phyloP scores from a whole-genome alignment of 176 grass and related monocot genomes.

The Puya raimondii region DNA sequence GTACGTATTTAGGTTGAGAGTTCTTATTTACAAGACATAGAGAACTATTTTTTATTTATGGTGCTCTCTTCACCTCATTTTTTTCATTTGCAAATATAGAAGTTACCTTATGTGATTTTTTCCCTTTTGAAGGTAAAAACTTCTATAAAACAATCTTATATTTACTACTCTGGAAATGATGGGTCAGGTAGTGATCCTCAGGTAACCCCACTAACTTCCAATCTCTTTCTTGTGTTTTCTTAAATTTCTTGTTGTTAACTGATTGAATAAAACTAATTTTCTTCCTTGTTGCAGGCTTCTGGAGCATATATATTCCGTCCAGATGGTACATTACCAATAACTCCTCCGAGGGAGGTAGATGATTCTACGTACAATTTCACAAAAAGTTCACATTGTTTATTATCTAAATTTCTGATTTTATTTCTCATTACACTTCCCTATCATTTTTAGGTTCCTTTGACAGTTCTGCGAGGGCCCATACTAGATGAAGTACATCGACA shows the following conservation, averaged over 20 bases:
- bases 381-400: not conserved
- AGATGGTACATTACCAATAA: constrained; percentile 28
- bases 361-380: not conserved
- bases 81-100: not conserved
- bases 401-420: not conserved
- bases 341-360: constrained; percentile 21
- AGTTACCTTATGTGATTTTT: constrained; percentile 5
- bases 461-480: constrained; percentile 35
- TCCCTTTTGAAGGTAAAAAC: constrained; percentile 31
- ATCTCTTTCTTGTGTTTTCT: not conserved
- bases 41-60: not conserved
- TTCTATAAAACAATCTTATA: constrained; percentile 37
- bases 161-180: constrained; percentile 36
- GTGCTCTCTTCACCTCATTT: not conserved
- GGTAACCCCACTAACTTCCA: constrained; percentile 5
- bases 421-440: not conserved
- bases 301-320: constrained; percentile 54
- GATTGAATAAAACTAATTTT: not conserved
- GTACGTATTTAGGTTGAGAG: constrained; percentile 6
- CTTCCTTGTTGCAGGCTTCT: constrained; percentile 30
- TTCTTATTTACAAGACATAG: not conserved
- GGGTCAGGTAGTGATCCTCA: constrained; percentile 24
- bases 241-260: constrained; percentile 1
- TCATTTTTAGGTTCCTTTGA: constrained; percentile 24
- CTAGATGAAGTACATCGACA: constrained; percentile 41